Evolutionary conservation across 192 early-diverging fungal species (phyloP).

Genomic region (Backusella liffmaniae): DNA sequence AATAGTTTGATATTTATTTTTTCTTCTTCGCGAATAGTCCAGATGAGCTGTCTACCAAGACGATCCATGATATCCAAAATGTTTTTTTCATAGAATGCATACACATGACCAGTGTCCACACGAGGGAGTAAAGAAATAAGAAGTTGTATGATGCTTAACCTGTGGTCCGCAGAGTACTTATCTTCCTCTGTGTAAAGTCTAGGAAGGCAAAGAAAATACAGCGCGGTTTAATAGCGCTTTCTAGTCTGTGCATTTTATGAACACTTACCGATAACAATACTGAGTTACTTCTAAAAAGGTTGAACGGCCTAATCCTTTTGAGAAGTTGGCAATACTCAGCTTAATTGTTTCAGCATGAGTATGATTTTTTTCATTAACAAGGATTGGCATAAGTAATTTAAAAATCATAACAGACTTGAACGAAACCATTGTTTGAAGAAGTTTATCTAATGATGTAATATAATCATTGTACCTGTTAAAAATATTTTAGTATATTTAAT

Average conservation of each 20-base stretch:
- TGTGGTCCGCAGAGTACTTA: slow-evolving; percentile 15
- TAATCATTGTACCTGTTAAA: slow-evolving; percentile 50
- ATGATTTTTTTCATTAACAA: slow-evolving; percentile 56
- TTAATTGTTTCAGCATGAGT: slow-evolving; percentile 41
- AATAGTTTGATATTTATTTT: slow-evolving; percentile 19
- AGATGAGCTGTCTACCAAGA: slow-evolving; percentile 34
- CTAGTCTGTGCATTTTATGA: not conserved
- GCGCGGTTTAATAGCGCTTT: not conserved
- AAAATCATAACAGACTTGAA: slow-evolving; percentile 45
- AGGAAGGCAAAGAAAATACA: slow-evolving; percentile 23
- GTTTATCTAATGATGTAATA: slow-evolving; percentile 47
- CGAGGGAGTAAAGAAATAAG: slow-evolving; percentile 48
- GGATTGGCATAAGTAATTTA: slow-evolving; percentile 47
- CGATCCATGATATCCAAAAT: slow-evolving; percentile 52
- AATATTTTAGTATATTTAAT: not conserved
- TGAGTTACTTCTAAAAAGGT: slow-evolving; percentile 40
- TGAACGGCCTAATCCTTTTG: slow-evolving; percentile 31
- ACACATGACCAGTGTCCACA: slow-evolving; percentile 40
- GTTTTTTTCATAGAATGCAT: slow-evolving; percentile 49
- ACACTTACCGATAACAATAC: slow-evolving; percentile 46
- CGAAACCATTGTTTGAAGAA: slow-evolving; percentile 47
- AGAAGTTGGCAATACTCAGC: slow-evolving; percentile 30
- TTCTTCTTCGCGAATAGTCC: slow-evolving; percentile 20
- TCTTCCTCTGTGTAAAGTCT: slow-evolving; percentile 21
- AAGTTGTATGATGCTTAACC: slow-evolving; percentile 51